These are phyloP conservation scores for Elymus sibiricus DNA, from an alignment of 176 grass and related monocot genomes.

Conservation along the genomic window DNA sequence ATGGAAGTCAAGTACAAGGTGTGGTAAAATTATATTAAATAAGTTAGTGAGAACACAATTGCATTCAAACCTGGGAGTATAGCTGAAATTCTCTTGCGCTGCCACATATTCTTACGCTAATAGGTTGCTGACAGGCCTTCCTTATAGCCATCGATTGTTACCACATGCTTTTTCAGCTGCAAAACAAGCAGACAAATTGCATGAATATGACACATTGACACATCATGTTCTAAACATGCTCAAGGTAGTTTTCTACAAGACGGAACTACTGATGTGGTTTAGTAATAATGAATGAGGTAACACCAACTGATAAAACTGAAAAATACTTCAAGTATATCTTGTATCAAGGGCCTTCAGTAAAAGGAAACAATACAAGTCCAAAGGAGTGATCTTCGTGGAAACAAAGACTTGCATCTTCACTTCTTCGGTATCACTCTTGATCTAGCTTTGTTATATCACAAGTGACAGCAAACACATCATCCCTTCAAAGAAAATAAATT, in stretches of 20 bases:
- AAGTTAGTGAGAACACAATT: not conserved
- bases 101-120: constrained; percentile 93
- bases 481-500: not conserved
- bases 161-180: constrained; percentile 75
- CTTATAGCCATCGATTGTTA: constrained; percentile 79
- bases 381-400: too few species aligned
- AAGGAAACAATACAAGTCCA: too few species aligned
- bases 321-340: not conserved
- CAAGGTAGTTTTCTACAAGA: constrained; percentile 1
- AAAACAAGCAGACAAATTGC: not conserved
- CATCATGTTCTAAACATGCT: not conserved
- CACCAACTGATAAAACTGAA: not conserved
- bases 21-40: not conserved
- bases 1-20: not conserved
- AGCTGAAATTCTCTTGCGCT: constrained; percentile 84
- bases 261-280: not conserved
- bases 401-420: too few species aligned
- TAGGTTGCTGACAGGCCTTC: constrained; percentile 72
- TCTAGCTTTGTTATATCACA: not conserved
- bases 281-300: not conserved
- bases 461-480: not conserved
- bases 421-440: too few species aligned
- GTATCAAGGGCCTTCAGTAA: not conserved
- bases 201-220: constrained; percentile 6
- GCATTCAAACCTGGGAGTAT: constrained; percentile 60